Evolutionary conservation across 257 asterid species (phyloP), one percentile per base, ranked within the genome.

Genomic region (Ocimum tenuiflorum): DNA sequence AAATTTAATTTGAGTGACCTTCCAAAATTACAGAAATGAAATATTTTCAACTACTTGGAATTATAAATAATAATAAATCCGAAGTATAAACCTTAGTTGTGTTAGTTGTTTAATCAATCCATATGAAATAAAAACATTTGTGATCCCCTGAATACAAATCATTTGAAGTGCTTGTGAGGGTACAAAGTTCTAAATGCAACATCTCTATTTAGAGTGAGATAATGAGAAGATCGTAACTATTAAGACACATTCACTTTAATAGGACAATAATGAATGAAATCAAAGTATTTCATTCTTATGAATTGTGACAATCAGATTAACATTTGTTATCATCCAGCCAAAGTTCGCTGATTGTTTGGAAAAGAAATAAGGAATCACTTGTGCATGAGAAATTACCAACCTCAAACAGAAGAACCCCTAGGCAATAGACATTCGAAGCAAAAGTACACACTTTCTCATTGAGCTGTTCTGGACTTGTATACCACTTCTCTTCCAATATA

Each of bases 341-440:
- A 24, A 63, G 42, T 49, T 58, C 51, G 19, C 20, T n/a, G 56
- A 5, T 54, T 29, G 52, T 58, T 47, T 38, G 29, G 39, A 51
- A 69, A 45, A 65, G 52, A 49, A 55, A 27, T 14, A 51, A 62
- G 2, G 60, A 69, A 29, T 33, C 65, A 51, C 42, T 66, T 27
- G 56, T 56, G 67, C 46, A 63, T 17, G 55, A 77, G 50, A 58
- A 70, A 70, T 47, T 62, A 67, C 95, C 76, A 73, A 92, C 99
- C 97, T 94, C 99, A 78, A 94, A 90, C 55, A 94, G 81, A 80
- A 94, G 90, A 75, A 94, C 83, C 54, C 99, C 99, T 74, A 94
- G 79, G 73, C 84, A 79, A 65, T 90, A 94, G 64, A 90, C 79
- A 75, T 94, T 94, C 46, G 97, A 87, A 33, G 99, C 75, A 78